Evolutionary conservation across 1,284 basidiomycete species (phyloP).

Genomic region (Taiwanofungus camphoratus): DNA sequence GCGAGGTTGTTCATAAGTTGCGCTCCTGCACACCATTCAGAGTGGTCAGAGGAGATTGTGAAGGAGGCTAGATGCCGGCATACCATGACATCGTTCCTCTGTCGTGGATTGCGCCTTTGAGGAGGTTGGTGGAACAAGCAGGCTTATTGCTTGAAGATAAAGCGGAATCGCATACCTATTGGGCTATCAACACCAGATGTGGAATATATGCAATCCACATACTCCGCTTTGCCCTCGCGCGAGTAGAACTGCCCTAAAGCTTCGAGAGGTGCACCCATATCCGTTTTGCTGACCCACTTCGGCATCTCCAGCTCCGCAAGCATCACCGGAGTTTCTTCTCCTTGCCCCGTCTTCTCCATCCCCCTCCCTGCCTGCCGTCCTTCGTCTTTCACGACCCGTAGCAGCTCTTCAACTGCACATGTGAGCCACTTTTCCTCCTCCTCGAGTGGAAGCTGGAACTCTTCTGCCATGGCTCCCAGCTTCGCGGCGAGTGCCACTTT

Average conservation of each 20-base stretch:
- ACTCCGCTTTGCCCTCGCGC: constrained; percentile 55
- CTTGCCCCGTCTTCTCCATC: constrained; percentile 11
- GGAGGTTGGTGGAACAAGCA: constrained; percentile 52
- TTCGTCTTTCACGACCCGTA: constrained; percentile 28
- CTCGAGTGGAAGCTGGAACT: constrained; percentile 31
- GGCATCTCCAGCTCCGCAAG: constrained; percentile 55
- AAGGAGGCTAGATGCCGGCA: constrained; percentile 1
- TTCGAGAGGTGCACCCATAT: constrained; percentile 67
- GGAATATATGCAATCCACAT: constrained; percentile 27
- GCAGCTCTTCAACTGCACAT: constrained; percentile 57
- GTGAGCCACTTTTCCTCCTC: constrained; percentile 57
- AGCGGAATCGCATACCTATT: constrained; percentile 64
- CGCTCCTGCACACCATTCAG: constrained; percentile 41
- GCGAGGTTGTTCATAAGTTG: constrained; percentile 67
- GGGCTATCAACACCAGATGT: constrained; percentile 1
- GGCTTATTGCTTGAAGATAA: constrained; percentile 58
- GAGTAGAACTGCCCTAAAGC: constrained; percentile 62
- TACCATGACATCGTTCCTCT: constrained; percentile 59
- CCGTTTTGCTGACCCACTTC: constrained; percentile 52
- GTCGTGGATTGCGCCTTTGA: constrained; percentile 29
- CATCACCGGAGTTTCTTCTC: constrained; percentile 21
- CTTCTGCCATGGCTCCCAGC: constrained; percentile 52
- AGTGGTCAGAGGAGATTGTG: background rate
- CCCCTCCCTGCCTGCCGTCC: constrained; percentile 3
- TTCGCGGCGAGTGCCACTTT: constrained; percentile 62